Percentiles rank a stretch among this genome's conserved stretches.
Conservation (phyloP, 1,284 basidiomycete species). For the Ganoderma lingzhi region DNA sequence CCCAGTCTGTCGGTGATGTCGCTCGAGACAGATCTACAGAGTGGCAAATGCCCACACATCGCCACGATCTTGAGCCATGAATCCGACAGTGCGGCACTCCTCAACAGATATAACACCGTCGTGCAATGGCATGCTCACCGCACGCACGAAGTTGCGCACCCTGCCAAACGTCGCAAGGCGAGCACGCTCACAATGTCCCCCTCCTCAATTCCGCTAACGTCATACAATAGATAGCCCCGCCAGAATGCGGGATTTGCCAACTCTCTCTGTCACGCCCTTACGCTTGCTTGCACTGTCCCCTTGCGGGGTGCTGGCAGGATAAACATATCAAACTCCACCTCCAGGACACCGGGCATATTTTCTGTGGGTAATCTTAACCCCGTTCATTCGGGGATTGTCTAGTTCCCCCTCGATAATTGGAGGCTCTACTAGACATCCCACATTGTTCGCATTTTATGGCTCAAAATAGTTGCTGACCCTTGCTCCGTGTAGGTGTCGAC, state of each 20-base stretch:
- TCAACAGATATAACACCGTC: slow-evolving; percentile 48
- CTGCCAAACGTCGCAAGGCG: slow-evolving; percentile 56
- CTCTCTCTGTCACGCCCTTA: slow-evolving; percentile 73
- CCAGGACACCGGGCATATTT: slow-evolving; percentile 62
- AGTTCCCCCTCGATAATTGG: slow-evolving; percentile 16
- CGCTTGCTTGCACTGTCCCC: slow-evolving; percentile 82
- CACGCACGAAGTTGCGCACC: slow-evolving; percentile 41
- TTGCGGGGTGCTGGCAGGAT: slow-evolving; percentile 75
- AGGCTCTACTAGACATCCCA: not conserved
- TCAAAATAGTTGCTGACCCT: slow-evolving; percentile 12
- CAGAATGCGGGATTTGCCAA: slow-evolving; percentile 72
- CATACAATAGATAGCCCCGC: slow-evolving; percentile 48
- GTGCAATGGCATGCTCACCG: slow-evolving; percentile 50
- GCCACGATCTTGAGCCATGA: slow-evolving; percentile 39
- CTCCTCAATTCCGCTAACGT: slow-evolving; percentile 3
- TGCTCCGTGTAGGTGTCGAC: slow-evolving; percentile 57
- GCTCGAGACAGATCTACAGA: slow-evolving; percentile 18
- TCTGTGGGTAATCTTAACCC: slow-evolving; percentile 62
- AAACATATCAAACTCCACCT: slow-evolving; percentile 67
- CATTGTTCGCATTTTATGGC: not conserved
- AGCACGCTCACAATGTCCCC: not conserved
- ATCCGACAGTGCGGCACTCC: slow-evolving; percentile 34
- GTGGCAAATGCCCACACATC: slow-evolving; percentile 38
- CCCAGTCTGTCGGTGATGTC: slow-evolving; percentile 21
- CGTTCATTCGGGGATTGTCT: slow-evolving; percentile 5